Base-by-base conservation (phyloP, 495 filamentous ascomycete species). In the Bombardia bombarda region DNA sequence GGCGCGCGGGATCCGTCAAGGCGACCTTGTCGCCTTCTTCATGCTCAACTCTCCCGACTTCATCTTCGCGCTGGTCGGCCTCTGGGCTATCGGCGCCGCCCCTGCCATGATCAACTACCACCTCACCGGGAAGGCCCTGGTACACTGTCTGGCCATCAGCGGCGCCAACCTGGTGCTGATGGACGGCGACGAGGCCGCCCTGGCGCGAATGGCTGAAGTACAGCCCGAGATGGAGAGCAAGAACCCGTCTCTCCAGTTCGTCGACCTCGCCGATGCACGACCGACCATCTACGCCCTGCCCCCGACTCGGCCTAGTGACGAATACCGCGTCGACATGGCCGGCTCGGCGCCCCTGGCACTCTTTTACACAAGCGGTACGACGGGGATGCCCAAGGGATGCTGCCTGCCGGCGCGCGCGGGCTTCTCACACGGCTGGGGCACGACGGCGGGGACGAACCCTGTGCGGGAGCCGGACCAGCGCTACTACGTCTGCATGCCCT, bases 31-130 rank as follows among this genome's bases (percentile, higher is more conserved):
- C 0, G 74, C 71, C 4, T 72, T 89, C 43, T 87, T 81, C 60
- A 68, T 88, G 53, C 70, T 69, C 43, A 90, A 88, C 52, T 70
- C 73, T 7, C 71, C 52, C 42, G 84, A 89, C 53, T 87, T 86
- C 55, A 53, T 87, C 23, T 52, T 71, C 32, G 40, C 68, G n/a
- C 69, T 66, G 64, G 50, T 70, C 18, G 69, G 64, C 7, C 50
- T 74, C n/a, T 65, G 66, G 53, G 64, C 63, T 1, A 57, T 72
- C 34, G 70, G 70, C 7, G 69, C 67, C 10, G 38, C 57, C 7
- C 50, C 57, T 0, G 66, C 63, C 20, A 67, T 72, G 46, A 82
- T 90, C 56, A 90, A 90, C 56, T 70, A 62, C 48, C 43, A 67
- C 21, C 19, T 55, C 21, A 37, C 45, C 4, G 52, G 52, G 79